Base-by-base conservation (phyloP, 768 basidiomycete genomes). In the Termitomyces titanicus region DNA sequence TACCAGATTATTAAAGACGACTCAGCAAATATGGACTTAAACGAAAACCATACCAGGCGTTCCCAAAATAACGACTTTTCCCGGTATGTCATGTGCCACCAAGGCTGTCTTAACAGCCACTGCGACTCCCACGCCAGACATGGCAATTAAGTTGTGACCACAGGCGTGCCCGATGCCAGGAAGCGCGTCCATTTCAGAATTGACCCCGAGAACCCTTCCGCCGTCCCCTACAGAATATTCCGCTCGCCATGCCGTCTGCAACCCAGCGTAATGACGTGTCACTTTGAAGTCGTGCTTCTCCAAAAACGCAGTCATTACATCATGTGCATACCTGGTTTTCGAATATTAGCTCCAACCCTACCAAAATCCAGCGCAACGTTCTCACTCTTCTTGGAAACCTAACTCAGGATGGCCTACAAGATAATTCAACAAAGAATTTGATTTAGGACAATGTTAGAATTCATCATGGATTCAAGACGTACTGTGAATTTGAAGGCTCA, bases 91-190 rank as follows among this genome's bases (percentile, higher is more conserved):
- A 66, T 85, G 82, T 50, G 78, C 74, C 68, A 83, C 72, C 57
- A 92, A 66, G 25, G 86, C 89, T 49, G 82, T 77, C 66, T 85
- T 86, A 50, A 92, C 77, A 33, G 87, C 87, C 52, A 93, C 68
- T 29, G 89, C 89, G 42, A 85, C 74, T 35, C 85, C 91, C 33
- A 89, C 82, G 38, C 89, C 90, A 59, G 83, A 82, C 62, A 86
- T 80, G 44, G 90, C 90, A 61, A 92, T 92, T 58, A 93, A 76
- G 68, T 92, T 92, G 69, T 93, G 90, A 0, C 90, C 90, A 64
- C 90, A 92, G 0, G 81, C 88, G 66, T 84, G 75, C 68, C 84
- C 70, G 74, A 88, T 72, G 8, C 80, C 78, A 35, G 68, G 71
- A 20, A 85, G 70, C 10, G 83, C 83, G 64, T 85, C 83, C 87